Base-by-base conservation (phyloP, 2,329 filamentous ascomycete genomes). In the Aspergillus udagawae region DNA sequence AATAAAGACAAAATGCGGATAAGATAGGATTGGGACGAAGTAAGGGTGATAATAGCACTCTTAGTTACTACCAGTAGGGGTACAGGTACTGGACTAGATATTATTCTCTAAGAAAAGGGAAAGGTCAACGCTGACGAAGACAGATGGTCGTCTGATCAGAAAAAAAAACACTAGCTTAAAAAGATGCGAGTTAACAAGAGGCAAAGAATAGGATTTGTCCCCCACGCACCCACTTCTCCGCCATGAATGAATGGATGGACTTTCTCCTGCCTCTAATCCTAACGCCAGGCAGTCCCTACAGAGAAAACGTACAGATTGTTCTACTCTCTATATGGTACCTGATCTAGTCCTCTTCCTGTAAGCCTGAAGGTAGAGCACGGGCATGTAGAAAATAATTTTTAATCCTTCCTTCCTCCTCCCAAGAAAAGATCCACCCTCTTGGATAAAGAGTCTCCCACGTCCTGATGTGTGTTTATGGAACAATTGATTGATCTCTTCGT, bases 61-160 rank as follows among this genome's bases (percentile, higher is more conserved):
- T 29, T 41, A 41, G n/a, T 14, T 41, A n/a, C 35, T 28, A 32
- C 10, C 29, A 32, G 29, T 32, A 14, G 12, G 29, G 12, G 29
- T 35, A 29, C 28, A 35, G 4, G 12, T 17, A 35, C 4, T 35
- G 32, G 14, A 35, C 12, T 44, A 9, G n/a, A 44, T 21, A 12
- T 12, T n/a, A 12, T 28, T 28, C 12, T 10, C 7, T 9, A 17
- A 52, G 27, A 29, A 44, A 47, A n/a, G n/a, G 35, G 35, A 41
- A 53, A 25, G 27, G 41, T 42, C 20, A 54, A 45, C 42, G 53
- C 61, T 65, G 64, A 65, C 60, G 64, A 64, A 38, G 32, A 41
- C 51, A 47, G 27, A 20, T 25, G 67, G 67, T 70, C 68, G 65
- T 65, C 67, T 69, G 67, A 70, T 69, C 67, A 69, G 53, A 62